Conservation (phyloP, 2,329 filamentous ascomycete genomes). For the Cadophora sp. region DNA sequence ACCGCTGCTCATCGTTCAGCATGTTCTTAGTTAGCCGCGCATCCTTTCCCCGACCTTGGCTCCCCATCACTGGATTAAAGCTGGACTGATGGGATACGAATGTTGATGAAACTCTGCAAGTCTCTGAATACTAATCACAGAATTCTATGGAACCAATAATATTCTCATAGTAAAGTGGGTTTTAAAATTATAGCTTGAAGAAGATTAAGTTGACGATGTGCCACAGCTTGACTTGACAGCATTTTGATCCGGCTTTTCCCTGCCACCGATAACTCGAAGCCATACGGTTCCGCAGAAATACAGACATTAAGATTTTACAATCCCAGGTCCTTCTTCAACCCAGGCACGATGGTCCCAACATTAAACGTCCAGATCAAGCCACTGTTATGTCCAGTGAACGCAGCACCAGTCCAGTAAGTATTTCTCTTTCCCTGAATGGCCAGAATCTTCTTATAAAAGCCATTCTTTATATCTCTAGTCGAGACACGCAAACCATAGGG, state of each 20-base stretch:
- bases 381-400: slow-evolving; percentile 16
- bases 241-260: neutral
- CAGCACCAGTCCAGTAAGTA: slow-evolving; percentile 20
- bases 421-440: slow-evolving; percentile 15
- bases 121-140: too few species aligned
- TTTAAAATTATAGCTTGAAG: neutral
- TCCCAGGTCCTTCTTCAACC: slow-evolving; percentile 8
- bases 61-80: too few species aligned
- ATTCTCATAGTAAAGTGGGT: too few species aligned
- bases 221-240: neutral
- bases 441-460: slow-evolving; percentile 17
- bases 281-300: too few species aligned
- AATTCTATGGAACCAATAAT: too few species aligned
- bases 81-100: too few species aligned
- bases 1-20: neutral
- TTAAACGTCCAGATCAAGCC: slow-evolving; percentile 21
- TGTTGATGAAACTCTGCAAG: too few species aligned
- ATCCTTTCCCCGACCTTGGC: too few species aligned
- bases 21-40: too few species aligned
- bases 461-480: slow-evolving; percentile 8
- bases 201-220: neutral
- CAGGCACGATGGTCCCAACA: slow-evolving; percentile 12
- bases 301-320: neutral
- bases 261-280: neutral
- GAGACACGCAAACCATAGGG: slow-evolving; percentile 18